Conservation (phyloP, 345 rosid species). For the Camelina sativa region DNA sequence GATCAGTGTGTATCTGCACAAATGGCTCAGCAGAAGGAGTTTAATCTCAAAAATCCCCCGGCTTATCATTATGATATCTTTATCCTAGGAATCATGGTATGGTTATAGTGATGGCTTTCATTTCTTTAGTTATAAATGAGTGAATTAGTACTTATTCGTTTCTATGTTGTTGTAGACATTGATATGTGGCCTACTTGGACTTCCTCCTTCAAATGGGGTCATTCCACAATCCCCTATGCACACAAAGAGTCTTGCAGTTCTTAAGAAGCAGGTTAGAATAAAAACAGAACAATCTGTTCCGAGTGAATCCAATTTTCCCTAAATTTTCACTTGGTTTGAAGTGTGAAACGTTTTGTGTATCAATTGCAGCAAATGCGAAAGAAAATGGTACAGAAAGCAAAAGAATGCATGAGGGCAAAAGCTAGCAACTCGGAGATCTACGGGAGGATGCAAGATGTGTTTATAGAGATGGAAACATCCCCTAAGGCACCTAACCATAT, state of each 20-base stretch:
- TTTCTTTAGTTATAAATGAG: not conserved
- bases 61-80: conserved; percentile 82
- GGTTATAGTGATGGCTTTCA: not conserved
- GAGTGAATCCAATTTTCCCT: no score
- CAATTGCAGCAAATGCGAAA: conserved; percentile 57
- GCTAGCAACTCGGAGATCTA: conserved; percentile 71
- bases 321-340: not conserved
- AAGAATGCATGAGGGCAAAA: conserved; percentile 63
- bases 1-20: conserved; percentile 89
- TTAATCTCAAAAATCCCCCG: conserved; percentile 80
- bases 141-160: not conserved
- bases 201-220: conserved; percentile 89
- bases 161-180: conserved; percentile 58
- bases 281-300: not conserved
- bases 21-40: conserved; percentile 86
- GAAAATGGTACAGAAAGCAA: conserved; percentile 71
- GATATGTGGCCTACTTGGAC: conserved; percentile 77
- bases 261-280: conserved; percentile 61
- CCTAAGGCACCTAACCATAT: conserved; percentile 47
- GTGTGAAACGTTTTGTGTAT: conserved; percentile 15
- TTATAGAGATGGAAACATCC: conserved; percentile 63
- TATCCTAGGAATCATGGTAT: conserved; percentile 72
- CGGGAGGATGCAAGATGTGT: conserved; percentile 66
- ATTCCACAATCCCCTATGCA: conserved; percentile 96
- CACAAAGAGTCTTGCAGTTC: conserved; percentile 82